Evolutionary conservation across 2,329 filamentous ascomycete species (phyloP), one percentile per base, ranked within the genome.

Genomic region (Neurospora crassa): DNA sequence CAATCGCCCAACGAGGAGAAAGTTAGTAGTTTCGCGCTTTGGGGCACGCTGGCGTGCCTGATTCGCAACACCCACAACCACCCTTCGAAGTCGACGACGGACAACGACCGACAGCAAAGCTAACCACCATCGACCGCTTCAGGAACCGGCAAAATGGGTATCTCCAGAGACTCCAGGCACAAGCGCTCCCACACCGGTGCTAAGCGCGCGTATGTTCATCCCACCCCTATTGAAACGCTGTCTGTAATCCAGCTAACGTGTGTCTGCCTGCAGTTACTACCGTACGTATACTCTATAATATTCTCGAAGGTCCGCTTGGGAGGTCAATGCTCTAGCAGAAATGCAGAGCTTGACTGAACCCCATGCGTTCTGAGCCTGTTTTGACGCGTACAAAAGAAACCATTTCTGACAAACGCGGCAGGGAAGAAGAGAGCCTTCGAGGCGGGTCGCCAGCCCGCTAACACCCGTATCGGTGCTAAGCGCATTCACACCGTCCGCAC

Each of bases 151-250:
- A 92, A 91, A 88, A 95, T 95, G 92, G 92, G 96, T 99, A 98
- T 99, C 89, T 97, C 95, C 87, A 93, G 96, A 89, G 95, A 98
- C 88, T 97, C 94, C 85, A 94, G 96, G 89, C 96, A 99, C 91
- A 99, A 99, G 92, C 94, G 96, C 88, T 94, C 94, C 86, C 94
- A 95, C 85, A 92, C 96, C 85, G 96, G 96, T 90, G 96, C 96
- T 83, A 99, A 99, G 92, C 91, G 92, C 84, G 89, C 92, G 87
- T 69, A 76, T 74, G 75, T 76, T 72, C 45, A 68, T 42, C 47
- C 68, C 42, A 20, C 59, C 59, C 70, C 70, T 5, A 2, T 43
- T 68, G 37, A 41, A 47, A 24, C 67, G 37, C 67, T 72, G 67
- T 69, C 18, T n/a, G 12, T 24, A 53, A 42, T 43, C 37, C 14